A percentile compares a stretch with the other conserved stretches of the same genome.
Conservation (phyloP, 2,329 filamentous ascomycete genomes). For the Plenodomus tracheiphilus region DNA sequence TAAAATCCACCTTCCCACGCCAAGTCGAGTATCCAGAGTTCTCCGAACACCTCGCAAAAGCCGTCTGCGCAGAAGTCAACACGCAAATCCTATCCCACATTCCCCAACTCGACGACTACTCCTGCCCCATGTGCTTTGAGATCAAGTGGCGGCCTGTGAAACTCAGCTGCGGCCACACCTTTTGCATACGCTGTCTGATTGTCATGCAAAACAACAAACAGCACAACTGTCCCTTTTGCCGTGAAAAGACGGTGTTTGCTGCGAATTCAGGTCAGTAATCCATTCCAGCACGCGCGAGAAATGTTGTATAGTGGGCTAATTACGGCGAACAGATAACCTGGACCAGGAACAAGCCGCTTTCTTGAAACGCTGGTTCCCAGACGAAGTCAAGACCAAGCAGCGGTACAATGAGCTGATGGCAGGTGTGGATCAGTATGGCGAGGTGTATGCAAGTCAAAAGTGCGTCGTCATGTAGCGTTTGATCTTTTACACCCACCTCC, state of each 20-base stretch:
- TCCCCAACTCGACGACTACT: slow-evolving; percentile 82
- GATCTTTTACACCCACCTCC: neutral
- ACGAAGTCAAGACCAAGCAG: slow-evolving; percentile 65
- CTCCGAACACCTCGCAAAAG: slow-evolving; percentile 70
- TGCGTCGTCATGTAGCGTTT: slow-evolving; percentile 62
- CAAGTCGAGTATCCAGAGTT: slow-evolving; percentile 60
- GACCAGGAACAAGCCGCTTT: slow-evolving; percentile 70
- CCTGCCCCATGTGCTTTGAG: slow-evolving; percentile 77
- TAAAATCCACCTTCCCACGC: slow-evolving; percentile 64
- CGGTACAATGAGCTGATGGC: slow-evolving; percentile 74
- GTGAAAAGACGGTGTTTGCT: slow-evolving; percentile 69
- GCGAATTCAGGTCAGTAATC: slow-evolving; percentile 64
- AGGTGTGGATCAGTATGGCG: slow-evolving; percentile 73
- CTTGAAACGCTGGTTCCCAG: slow-evolving; percentile 75
- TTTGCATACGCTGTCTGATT: slow-evolving; percentile 83
- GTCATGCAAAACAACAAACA: slow-evolving; percentile 74
- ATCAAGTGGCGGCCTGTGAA: slow-evolving; percentile 83
- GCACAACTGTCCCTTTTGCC: slow-evolving; percentile 74
- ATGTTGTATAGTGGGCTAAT: too few relatives aligned
- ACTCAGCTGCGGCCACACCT: slow-evolving; percentile 73
- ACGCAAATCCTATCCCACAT: slow-evolving; percentile 72
- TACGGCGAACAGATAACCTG: slow-evolving; percentile 68
- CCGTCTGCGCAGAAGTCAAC: slow-evolving; percentile 74
- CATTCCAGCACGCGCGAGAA: neutral
- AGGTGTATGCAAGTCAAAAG: slow-evolving; percentile 60